Evolutionary conservation across 805 yeast genomes (phyloP).

Genomic region (Pichia californica): DNA sequence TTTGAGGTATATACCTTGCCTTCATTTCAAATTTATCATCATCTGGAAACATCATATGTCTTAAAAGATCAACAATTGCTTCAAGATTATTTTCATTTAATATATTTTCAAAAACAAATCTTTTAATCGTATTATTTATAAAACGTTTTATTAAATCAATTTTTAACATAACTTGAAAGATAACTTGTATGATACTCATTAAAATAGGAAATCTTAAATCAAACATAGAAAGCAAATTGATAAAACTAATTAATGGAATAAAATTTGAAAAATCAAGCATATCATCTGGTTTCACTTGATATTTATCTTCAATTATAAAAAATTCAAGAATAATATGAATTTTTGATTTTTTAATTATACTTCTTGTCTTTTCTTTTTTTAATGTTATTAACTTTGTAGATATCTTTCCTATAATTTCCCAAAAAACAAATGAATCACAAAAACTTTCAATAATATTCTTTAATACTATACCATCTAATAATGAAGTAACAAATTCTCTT

Average conservation of each 20-base stretch:
- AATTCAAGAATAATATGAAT: neutral
- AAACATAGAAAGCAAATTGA: neutral
- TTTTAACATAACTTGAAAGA: neutral
- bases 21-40: slow-evolving; percentile 23
- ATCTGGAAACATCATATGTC: slow-evolving; percentile 26
- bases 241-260: slow-evolving; percentile 6
- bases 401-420: slow-evolving; percentile 34
- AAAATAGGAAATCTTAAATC: slow-evolving; percentile 8
- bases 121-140: slow-evolving; percentile 22
- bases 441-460: slow-evolving; percentile 37
- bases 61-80: slow-evolving; percentile 12
- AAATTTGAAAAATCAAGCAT: slow-evolving; percentile 9
- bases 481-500: slow-evolving; percentile 31
- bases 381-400: neutral
- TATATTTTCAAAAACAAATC: slow-evolving; percentile 19
- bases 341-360: neutral
- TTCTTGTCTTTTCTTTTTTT: neutral
- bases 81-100: slow-evolving; percentile 16
- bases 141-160: slow-evolving; percentile 2
- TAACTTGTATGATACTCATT: slow-evolving; percentile 3
- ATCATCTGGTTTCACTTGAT: neutral
- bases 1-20: slow-evolving; percentile 27
- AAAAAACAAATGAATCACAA: slow-evolving; percentile 45
- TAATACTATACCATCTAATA: slow-evolving; percentile 38
- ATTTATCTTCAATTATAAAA: slow-evolving; percentile 1